phyloP scores from a whole-genome alignment of 352 stramenopile species.

The Phytophthora sansomeana region DNA sequence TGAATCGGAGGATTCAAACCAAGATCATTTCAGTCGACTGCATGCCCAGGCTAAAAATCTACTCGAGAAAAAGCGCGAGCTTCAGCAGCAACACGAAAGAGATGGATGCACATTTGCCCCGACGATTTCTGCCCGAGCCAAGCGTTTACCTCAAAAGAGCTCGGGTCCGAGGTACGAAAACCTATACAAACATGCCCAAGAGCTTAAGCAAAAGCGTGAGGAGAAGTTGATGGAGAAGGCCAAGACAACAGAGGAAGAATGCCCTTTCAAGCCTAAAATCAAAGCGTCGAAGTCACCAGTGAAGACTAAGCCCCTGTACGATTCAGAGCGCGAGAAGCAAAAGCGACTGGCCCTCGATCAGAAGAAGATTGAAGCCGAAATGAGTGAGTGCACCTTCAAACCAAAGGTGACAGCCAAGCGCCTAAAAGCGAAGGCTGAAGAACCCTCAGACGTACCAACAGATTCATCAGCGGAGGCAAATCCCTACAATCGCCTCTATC shows the following conservation, averaged over 20 bases:
- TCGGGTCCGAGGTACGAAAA: constrained; percentile 72
- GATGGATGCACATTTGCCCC: constrained; percentile 72
- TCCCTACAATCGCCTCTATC: constrained; percentile 79
- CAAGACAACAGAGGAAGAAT: constrained; percentile 65
- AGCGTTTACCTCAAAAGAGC: constrained; percentile 50
- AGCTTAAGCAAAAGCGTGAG: constrained; percentile 74
- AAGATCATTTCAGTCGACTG: constrained; percentile 54
- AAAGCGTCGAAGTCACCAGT: constrained; percentile 63
- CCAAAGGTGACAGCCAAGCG: constrained; percentile 68
- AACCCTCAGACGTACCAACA: background rate
- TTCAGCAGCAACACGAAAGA: constrained; percentile 61
- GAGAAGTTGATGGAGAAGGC: constrained; percentile 70
- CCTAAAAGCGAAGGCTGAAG: constrained; percentile 41
- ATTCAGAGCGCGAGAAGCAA: constrained; percentile 74
- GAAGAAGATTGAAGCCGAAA: constrained; percentile 75
- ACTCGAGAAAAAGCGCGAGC: constrained; percentile 59
- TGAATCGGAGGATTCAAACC: constrained; percentile 36
- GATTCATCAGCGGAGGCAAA: constrained; percentile 28
- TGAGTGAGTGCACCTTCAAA: constrained; percentile 74
- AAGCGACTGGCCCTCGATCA: constrained; percentile 73
- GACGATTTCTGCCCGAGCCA: constrained; percentile 71
- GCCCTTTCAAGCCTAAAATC: constrained; percentile 85
- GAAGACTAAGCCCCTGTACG: constrained; percentile 70
- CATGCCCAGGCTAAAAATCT: constrained; percentile 68
- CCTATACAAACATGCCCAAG: constrained; percentile 72